Conservation (phyloP, 208 protist species). For the Angomonas deanei region DNA sequence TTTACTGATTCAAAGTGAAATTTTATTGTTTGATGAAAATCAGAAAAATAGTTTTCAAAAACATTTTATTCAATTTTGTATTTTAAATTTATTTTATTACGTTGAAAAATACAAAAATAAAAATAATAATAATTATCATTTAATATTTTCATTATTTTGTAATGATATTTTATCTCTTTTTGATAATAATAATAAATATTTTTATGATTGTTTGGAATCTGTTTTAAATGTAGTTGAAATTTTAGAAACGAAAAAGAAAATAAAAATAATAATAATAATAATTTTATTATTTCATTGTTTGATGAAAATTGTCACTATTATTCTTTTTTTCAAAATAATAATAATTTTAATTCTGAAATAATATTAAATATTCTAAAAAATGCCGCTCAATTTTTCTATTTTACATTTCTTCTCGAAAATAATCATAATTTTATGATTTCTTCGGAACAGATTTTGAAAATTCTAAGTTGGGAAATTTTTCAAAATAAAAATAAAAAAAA, state of each 20-base stretch:
- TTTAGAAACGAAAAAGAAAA: background rate
- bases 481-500: constrained; percentile 1
- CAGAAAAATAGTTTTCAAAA: background rate
- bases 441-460: background rate
- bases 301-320: background rate
- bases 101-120: background rate
- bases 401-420: background rate
- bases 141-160: constrained; percentile 1
- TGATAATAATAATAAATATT: background rate
- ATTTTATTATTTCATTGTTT: background rate
- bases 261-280: background rate
- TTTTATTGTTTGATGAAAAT: background rate
- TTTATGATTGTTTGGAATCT: background rate
- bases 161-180: background rate
- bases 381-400: background rate
- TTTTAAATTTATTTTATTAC: background rate
- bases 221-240: background rate
- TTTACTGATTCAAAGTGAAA: background rate
- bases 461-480: background rate
- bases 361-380: background rate
- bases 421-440: background rate
- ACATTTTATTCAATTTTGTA: background rate
- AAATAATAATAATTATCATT: background rate
- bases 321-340: background rate
- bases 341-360: background rate